Conservation (phyloP, 805 yeast species). For the Ogataea nonfermentans region DNA sequence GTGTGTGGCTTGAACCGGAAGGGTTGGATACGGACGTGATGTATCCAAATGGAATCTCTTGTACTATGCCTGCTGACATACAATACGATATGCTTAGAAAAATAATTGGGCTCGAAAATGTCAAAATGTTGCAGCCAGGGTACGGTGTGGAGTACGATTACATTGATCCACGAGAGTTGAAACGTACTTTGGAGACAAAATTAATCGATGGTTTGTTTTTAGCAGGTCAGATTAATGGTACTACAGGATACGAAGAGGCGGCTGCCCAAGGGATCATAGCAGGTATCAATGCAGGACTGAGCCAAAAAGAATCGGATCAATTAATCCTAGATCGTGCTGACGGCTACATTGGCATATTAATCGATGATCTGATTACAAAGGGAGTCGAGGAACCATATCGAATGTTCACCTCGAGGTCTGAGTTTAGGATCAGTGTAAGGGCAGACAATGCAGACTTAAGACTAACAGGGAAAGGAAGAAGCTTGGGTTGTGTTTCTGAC, state of each 20-base stretch:
- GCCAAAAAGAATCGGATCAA: slow-evolving; percentile 39
- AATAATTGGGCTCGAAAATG: slow-evolving; percentile 88
- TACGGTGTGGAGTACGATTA: slow-evolving; percentile 99
- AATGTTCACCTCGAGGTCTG: slow-evolving; percentile 96
- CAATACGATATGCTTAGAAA: slow-evolving; percentile 71
- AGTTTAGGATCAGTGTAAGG: slow-evolving; percentile 84
- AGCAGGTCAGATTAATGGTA: slow-evolving; percentile 98
- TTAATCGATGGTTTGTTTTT: slow-evolving; percentile 71
- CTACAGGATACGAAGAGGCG: slow-evolving; percentile 99
- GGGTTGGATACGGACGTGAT: slow-evolving; percentile 84
- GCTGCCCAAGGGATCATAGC: slow-evolving; percentile 96
- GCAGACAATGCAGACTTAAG: slow-evolving; percentile 93
- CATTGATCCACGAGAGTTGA: slow-evolving; percentile 87
- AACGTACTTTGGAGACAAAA: slow-evolving; percentile 77
- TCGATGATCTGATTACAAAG: slow-evolving; percentile 91
- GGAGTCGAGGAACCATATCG: slow-evolving; percentile 97
- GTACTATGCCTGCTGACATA: slow-evolving; percentile 94
- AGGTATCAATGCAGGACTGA: slow-evolving; percentile 89
- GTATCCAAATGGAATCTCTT: slow-evolving; percentile 94
- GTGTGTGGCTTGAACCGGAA: slow-evolving; percentile 96
- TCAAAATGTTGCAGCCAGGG: slow-evolving; percentile 88
- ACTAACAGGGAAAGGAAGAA: slow-evolving; percentile 66
- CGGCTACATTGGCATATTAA: slow-evolving; percentile 88
- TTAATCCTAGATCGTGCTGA: slow-evolving; percentile 68
- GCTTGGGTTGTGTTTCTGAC: slow-evolving; percentile 63